Evolutionary conservation across 257 asterid species (phyloP), one percentile per base, ranked within the genome.

Genomic region (Salvia miltiorrhiza): DNA sequence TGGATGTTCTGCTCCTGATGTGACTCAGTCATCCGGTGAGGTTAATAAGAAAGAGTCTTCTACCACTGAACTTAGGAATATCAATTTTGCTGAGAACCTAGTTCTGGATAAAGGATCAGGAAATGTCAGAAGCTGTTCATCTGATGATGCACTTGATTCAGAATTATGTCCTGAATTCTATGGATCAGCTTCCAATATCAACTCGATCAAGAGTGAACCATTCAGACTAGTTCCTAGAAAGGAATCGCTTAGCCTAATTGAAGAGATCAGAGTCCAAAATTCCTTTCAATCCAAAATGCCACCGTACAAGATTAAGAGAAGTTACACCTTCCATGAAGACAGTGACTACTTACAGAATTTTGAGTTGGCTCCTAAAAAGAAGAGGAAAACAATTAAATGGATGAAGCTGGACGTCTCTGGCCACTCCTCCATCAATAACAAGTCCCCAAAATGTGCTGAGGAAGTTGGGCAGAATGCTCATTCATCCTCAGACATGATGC

Each of bases 1-100:
- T 54, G 79, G 82, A 71, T 79, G 81, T 78, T 78, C 87, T 77
- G 80, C 85, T 68, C 87, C 84, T 80, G 81, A 78, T 69, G 76
- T 78, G 45, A 76, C 82, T 21, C 85, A 78, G 76, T 69, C 65
- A 63, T 87, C 86, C 73, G 73, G 57, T 4, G 81, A 74, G 72
- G 77, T 61, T 63, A 83, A 73, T 44, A 81, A 71, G 67, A 80
- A 77, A 75, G 81, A 77, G 35, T 76, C 83, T 30, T 79, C 69
- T 48, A 62, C 78, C 57, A 65, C 73, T 73, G 76, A 79, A 73
- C 57, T 79, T 44, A 76, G 55, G 53, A 76, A 76, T 68, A 49
- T 63, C 47, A 56, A 64, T 68, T 63, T 47, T 56, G 69, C 74
- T 59, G 76, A 64, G 72, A 69, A 66, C 70, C 48, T 72, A 76